A percentile compares a stretch with the other conserved stretches of the same genome.
These are phyloP conservation scores for Dinochytrium kinnereticum DNA, from an alignment of 371 early-diverging fungal genomes.

Conservation along the genomic window DNA sequence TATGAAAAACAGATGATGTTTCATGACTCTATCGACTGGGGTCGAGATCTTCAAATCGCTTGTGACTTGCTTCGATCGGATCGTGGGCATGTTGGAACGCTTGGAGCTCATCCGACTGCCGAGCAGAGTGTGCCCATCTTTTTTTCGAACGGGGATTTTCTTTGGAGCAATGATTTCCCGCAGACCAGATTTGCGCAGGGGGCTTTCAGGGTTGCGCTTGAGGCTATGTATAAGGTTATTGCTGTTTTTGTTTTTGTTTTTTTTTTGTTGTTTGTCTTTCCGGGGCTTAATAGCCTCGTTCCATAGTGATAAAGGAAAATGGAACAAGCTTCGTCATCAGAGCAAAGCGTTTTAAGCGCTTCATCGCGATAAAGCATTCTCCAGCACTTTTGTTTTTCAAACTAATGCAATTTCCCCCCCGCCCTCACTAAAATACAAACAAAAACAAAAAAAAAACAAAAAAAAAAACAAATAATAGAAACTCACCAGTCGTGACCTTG, in stretches of 20 bases:
- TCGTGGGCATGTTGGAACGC: constrained; percentile 67
- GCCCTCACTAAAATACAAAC: background rate
- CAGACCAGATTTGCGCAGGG: constrained; percentile 83
- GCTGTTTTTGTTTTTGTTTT: background rate
- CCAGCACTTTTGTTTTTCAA: too few relatives aligned
- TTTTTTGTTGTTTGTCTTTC: too few relatives aligned
- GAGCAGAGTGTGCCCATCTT: constrained; percentile 73
- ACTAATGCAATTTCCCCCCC: too few relatives aligned
- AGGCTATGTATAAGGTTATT: constrained; percentile 61
- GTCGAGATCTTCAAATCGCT: constrained; percentile 82
- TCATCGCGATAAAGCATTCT: too few relatives aligned
- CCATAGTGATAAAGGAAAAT: too few relatives aligned
- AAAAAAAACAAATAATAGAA: constrained; percentile 41
- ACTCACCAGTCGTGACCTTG: constrained; percentile 54
- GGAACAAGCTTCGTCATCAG: too few relatives aligned
- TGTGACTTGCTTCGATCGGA: constrained; percentile 74
- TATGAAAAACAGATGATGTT: constrained; percentile 69
- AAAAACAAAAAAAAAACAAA: too few relatives aligned
- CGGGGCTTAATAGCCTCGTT: too few relatives aligned
- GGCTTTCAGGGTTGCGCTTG: constrained; percentile 72
- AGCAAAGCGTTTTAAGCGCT: too few relatives aligned
- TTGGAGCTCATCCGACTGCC: constrained; percentile 30
- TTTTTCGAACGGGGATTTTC: constrained; percentile 78
- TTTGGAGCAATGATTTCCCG: constrained; percentile 86
- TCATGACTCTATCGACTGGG: constrained; percentile 87